Base-by-base conservation (phyloP, 768 basidiomycete species). In the Chalciporus sphaerocephalus region DNA sequence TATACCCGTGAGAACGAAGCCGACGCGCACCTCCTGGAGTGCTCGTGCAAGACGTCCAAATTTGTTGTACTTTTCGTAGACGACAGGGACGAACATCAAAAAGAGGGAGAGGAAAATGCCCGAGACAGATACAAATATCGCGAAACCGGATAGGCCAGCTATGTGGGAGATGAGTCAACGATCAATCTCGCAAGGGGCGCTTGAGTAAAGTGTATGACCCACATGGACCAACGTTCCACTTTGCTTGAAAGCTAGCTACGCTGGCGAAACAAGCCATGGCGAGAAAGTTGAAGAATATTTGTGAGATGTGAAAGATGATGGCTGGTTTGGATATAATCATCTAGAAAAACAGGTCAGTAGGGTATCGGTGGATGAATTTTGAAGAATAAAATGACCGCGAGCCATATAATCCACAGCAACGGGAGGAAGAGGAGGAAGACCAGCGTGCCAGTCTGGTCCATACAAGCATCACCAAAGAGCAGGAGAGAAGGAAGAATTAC, bases 261-360 rank as follows among this genome's bases (percentile, higher is more conserved):
- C 87, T 84, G 7, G 88, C 94, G 56, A 91, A 92, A 60, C 91
- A 94, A 38, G 85, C 86, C 81, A 95, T 86, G 11, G 90, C 81
- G 37, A 97, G 76, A 61, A 97, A 96, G 64, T 87, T 85, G 81
- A 95, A 92, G 74, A 97, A 93, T 43, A 81, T 76, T 71, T 95
- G 87, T 3, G 79, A 81, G 23, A 78, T 64, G 62, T 87, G 81
- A 60, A 83, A 82, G 44, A 90, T 74, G 60, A 92, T 87, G 50
- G 82, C 74, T 6, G 87, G 83, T 70, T 90, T 91, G 18, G 87
- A 84, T 37, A 92, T 80, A 55, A 92, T 91, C 87, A 91, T 88
- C 90, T 92, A 54, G 16, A 54, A 45, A 46, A 16, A 18, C 24
- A 15, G 53, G 38, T 58, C 51, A 58, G 46, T 33, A 42, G 37